Conservation (phyloP, 1,139 yeast species). For the Sugiyamaella novakii region DNA sequence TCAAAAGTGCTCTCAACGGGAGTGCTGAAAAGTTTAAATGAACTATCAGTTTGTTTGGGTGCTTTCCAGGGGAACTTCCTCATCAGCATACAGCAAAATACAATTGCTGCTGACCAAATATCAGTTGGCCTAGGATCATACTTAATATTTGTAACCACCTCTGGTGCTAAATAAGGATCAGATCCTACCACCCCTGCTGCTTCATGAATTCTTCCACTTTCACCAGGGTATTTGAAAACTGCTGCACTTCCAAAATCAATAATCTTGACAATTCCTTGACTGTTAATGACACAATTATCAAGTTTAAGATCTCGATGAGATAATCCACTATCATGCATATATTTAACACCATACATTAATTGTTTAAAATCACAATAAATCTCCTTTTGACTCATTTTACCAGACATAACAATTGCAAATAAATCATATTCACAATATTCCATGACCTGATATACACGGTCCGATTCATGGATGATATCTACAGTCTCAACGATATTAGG, state of each 20-base stretch:
- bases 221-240: slow-evolving; percentile 81
- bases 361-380: slow-evolving; percentile 91
- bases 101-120: slow-evolving; percentile 92
- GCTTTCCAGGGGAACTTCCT: slow-evolving; percentile 97
- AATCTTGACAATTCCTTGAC: slow-evolving; percentile 80
- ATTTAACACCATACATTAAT: slow-evolving; percentile 76
- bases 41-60: slow-evolving; percentile 82
- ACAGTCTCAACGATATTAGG: slow-evolving; percentile 89
- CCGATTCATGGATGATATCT: slow-evolving; percentile 88
- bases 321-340: slow-evolving; percentile 82
- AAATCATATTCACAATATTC: slow-evolving; percentile 93
- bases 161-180: slow-evolving; percentile 94
- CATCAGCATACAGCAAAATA: slow-evolving; percentile 91
- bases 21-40: slow-evolving; percentile 57
- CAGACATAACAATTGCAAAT: slow-evolving; percentile 94
- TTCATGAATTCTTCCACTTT: slow-evolving; percentile 74
- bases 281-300: slow-evolving; percentile 89
- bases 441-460: slow-evolving; percentile 87
- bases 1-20: not conserved
- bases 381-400: slow-evolving; percentile 84
- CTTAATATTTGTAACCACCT: slow-evolving; percentile 75
- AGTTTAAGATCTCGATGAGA: slow-evolving; percentile 92
- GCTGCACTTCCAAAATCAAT: slow-evolving; percentile 96
- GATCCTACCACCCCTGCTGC: slow-evolving; percentile 93
- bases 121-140: slow-evolving; percentile 95